Percentiles rank a stretch among this genome's conserved stretches.
phyloP scores from a whole-genome alignment of 768 basidiomycete genomes.

The Rhizopogon vesiculosus region DNA sequence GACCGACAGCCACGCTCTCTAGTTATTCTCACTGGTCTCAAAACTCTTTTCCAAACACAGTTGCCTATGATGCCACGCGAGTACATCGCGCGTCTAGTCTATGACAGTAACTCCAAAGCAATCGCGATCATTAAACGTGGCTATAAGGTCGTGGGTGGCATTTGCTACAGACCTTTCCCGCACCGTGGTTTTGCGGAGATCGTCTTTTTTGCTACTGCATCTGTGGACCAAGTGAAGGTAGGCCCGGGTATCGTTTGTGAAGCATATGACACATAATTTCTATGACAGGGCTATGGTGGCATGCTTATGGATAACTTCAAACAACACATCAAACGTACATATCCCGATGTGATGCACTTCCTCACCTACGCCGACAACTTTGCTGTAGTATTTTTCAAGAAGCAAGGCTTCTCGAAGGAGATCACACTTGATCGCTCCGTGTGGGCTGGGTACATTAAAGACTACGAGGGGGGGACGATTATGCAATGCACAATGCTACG shows the following conservation, averaged over 20 bases:
- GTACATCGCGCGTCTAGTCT: conserved; percentile 94
- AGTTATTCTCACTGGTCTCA: conserved; percentile 89
- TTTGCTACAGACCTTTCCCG: conserved; percentile 94
- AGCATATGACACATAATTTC: neutral
- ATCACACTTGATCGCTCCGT: conserved; percentile 85
- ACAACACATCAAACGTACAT: conserved; percentile 78
- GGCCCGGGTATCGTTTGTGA: conserved; percentile 9
- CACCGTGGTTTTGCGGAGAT: conserved; percentile 96
- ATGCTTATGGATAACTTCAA: conserved; percentile 99
- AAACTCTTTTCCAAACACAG: conserved; percentile 95
- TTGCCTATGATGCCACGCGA: conserved; percentile 98
- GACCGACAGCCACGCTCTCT: conserved; percentile 70
- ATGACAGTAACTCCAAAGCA: conserved; percentile 87
- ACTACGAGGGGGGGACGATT: conserved; percentile 98
- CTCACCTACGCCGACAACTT: conserved; percentile 99
- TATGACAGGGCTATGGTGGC: conserved; percentile 84
- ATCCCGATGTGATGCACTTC: conserved; percentile 90
- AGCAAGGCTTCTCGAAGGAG: conserved; percentile 98
- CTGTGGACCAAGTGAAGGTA: conserved; percentile 96
- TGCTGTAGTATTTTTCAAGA: conserved; percentile 98
- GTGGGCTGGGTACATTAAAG: conserved; percentile 99
- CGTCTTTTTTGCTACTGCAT: conserved; percentile 96
- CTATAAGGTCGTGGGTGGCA: conserved; percentile 94
- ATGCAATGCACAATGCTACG: conserved; percentile 98
- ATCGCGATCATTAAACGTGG: conserved; percentile 95